phyloP scores from a whole-genome alignment of 2,329 filamentous ascomycete species.

The Colletotrichum nymphaeae region DNA sequence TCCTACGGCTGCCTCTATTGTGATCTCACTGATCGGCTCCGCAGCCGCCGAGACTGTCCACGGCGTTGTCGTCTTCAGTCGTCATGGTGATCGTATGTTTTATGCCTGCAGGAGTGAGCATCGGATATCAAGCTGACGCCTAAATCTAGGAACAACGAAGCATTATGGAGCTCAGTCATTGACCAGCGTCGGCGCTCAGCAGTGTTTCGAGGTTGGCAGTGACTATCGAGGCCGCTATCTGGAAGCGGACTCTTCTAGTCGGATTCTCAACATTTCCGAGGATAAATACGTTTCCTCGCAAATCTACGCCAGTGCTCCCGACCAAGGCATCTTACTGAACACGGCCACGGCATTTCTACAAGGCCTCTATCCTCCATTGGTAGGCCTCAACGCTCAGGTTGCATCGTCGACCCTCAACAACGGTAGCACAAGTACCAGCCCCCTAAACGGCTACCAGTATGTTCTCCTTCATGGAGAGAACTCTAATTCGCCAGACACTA shows the following conservation, averaged over 20 bases:
- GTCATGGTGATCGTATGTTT: conserved; percentile 48
- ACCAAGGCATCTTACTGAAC: conserved; percentile 46
- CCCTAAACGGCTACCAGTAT: conserved; percentile 45
- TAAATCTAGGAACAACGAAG: conserved; percentile 45
- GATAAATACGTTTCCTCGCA: conserved; percentile 46
- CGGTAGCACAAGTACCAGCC: conserved; percentile 20
- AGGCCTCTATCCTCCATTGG: conserved; percentile 48
- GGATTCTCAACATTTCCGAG: conserved; percentile 47
- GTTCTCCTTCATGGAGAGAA: conserved; percentile 45
- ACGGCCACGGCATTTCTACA: conserved; percentile 50
- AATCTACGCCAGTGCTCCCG: conserved; percentile 47
- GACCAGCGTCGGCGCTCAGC: conserved; percentile 48
- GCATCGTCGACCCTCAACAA: conserved; percentile 42
- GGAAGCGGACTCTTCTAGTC: conserved; percentile 40
- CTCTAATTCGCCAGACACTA: conserved; percentile 46
- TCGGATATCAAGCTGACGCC: background rate
- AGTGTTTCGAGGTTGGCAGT: conserved; percentile 44
- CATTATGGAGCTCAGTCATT: conserved; percentile 47
- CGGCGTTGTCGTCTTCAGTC: conserved; percentile 47
- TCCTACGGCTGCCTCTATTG: background rate
- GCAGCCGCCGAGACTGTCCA: conserved; percentile 47
- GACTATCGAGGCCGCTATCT: conserved; percentile 40
- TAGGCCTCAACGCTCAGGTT: conserved; percentile 41
- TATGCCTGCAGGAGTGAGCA: too few species aligned
- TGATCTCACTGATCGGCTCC: conserved; percentile 25